Base-by-base conservation (phyloP, 75 land plant genomes). In the Pseudotsuga menziesii region DNA sequence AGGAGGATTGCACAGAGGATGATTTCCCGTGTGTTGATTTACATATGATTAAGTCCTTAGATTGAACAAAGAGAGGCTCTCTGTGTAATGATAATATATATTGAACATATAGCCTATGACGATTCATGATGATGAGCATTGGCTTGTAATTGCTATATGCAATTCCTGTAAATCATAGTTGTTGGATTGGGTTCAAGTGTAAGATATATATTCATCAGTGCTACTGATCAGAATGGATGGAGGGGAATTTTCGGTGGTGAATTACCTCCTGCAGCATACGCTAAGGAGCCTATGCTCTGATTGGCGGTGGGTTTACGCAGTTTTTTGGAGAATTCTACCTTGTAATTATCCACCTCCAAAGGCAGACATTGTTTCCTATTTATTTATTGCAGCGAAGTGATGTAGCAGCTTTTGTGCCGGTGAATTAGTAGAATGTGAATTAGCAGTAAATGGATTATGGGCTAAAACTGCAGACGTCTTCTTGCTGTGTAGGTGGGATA, bases 231-330 rank as follows among this genome's bases (percentile, higher is more conserved):
- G 54, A 71, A 86, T 86, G 88, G 88, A 86, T 69, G 79, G 85
- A 80, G 85, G 83, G 8, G 75, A 59, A 20, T 72, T 83, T 80
- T 88, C 88, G 15, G 77, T 86, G 80, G 77, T 89, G 26, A 86
- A 84, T 72, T 84, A 85, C 80, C 88, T 89, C 58, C 64, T 90
- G 74, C 96, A 91, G 72, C 89, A 89, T 48, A 87, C 88, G 17
- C 86, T 84, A 73, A 29, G 86, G 1, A 56, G 80, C 29, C 27
- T 84, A 26, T 84, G 86, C 85, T 41, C 41, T 14, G 77, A 84
- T 16, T 82, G 80, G 0, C 77, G 82, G 26, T 84, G 86, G 86
- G 85, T 84, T 5, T 84, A 84, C 59, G 86, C 86, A 0, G 86
- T 84, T 20, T 84, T 82, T 56, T 84, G 86, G 86, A 85, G 86